These are phyloP conservation scores for Mortierella sp. DNA, from an alignment of 371 early-diverging fungal genomes.

Conservation along the genomic window DNA sequence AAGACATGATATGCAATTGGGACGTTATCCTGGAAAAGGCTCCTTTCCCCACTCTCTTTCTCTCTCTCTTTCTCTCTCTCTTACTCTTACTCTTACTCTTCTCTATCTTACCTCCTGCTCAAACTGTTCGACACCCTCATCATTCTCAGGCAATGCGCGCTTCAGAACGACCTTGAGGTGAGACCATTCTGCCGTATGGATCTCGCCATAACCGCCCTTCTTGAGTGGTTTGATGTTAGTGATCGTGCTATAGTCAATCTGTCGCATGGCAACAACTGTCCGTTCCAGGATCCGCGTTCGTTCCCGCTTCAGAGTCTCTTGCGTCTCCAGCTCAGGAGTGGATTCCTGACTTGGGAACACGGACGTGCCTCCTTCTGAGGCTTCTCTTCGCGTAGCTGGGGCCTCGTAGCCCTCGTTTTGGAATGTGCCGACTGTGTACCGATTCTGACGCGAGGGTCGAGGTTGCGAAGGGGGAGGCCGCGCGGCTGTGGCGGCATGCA, in stretches of 20 bases:
- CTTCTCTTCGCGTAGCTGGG: neutral
- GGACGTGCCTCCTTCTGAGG: neutral
- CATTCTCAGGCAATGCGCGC: constrained; percentile 30
- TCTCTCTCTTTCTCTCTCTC: constrained; percentile 3
- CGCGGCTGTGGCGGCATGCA: too few relatives aligned
- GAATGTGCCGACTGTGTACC: too few relatives aligned
- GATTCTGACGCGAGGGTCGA: too few relatives aligned
- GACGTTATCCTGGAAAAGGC: neutral
- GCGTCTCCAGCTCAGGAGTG: constrained; percentile 34
- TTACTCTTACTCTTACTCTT: neutral
- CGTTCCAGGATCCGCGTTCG: constrained; percentile 43
- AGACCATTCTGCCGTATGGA: constrained; percentile 51
- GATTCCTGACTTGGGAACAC: neutral
- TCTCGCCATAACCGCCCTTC: constrained; percentile 49
- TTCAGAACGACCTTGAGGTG: constrained; percentile 47
- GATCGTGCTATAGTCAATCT: constrained; percentile 41
- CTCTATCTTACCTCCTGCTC: constrained; percentile 38
- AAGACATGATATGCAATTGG: too few relatives aligned
- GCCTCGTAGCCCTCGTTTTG: neutral
- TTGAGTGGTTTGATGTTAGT: constrained; percentile 36
- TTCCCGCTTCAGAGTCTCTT: constrained; percentile 43
- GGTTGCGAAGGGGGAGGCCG: too few relatives aligned
- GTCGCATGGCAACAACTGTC: constrained; percentile 28
- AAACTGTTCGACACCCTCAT: constrained; percentile 40
- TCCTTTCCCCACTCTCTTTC: neutral